These are phyloP conservation scores for Discostella stelligeroides DNA, from an alignment of 108 stramenopile genomes.

Conservation along the genomic window DNA sequence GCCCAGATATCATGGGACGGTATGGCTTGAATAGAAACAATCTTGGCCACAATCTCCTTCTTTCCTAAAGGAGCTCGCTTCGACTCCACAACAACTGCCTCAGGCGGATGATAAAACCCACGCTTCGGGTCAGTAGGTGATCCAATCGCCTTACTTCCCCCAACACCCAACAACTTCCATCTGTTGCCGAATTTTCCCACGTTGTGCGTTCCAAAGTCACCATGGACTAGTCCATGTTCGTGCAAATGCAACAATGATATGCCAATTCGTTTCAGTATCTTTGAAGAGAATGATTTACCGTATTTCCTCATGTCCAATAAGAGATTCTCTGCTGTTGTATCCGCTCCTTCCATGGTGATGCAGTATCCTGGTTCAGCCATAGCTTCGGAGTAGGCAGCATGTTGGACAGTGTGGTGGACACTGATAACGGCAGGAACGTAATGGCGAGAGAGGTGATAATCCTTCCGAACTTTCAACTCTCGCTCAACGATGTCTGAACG, in stretches of 20 bases:
- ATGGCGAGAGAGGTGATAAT: constrained; percentile 82
- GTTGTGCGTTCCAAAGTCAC: constrained; percentile 90
- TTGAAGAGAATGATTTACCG: constrained; percentile 73
- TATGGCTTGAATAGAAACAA: constrained; percentile 70
- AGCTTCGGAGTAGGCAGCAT: constrained; percentile 87
- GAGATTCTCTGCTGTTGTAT: constrained; percentile 87
- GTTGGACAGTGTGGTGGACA: constrained; percentile 89
- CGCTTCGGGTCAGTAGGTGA: constrained; percentile 77
- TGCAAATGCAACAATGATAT: constrained; percentile 85
- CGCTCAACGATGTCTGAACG: constrained; percentile 85
- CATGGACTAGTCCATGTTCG: constrained; percentile 85
- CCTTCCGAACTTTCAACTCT: constrained; percentile 83
- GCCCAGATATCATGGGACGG: constrained; percentile 88
- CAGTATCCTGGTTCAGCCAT: constrained; percentile 91
- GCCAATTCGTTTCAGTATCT: constrained; percentile 83
- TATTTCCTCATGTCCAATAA: constrained; percentile 82
- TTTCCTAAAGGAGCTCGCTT: constrained; percentile 62
- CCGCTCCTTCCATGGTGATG: constrained; percentile 90
- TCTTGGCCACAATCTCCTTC: constrained; percentile 63
- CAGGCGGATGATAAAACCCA: constrained; percentile 88
- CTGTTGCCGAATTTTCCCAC: constrained; percentile 86
- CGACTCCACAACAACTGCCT: constrained; percentile 76
- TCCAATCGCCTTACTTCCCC: constrained; percentile 78
- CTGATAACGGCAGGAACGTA: constrained; percentile 88
- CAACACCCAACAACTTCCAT: constrained; percentile 86